A percentile compares a stretch with the other conserved stretches of the same genome.
Conservation (phyloP, 2,329 filamentous ascomycete species). For the Pseudodiploospora longispora region DNA sequence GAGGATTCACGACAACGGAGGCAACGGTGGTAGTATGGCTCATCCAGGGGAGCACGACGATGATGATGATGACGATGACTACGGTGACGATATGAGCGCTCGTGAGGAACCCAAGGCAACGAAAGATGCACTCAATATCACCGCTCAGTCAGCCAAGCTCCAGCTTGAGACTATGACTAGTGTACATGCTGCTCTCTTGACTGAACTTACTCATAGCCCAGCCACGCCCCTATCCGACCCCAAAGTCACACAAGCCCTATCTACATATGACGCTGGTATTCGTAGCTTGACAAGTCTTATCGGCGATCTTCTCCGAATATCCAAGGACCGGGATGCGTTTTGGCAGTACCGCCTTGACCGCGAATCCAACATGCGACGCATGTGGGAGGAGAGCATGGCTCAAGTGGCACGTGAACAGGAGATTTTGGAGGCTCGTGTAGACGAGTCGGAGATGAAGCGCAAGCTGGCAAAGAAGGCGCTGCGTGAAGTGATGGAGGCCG, state of each 20-base stretch:
- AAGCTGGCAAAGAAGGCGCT: slow-evolving; percentile 84
- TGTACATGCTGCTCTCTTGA: slow-evolving; percentile 73
- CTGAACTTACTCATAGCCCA: slow-evolving; percentile 59
- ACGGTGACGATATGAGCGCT: slow-evolving; percentile 64
- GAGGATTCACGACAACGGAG: slow-evolving; percentile 27
- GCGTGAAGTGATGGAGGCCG: slow-evolving; percentile 68
- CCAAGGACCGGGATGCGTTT: slow-evolving; percentile 86
- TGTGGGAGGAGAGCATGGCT: slow-evolving; percentile 99
- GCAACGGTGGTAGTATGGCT: slow-evolving; percentile 11
- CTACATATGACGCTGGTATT: slow-evolving; percentile 84
- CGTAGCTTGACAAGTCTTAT: slow-evolving; percentile 78
- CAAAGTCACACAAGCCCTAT: slow-evolving; percentile 65
- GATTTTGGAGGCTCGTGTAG: slow-evolving; percentile 76
- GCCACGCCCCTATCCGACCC: slow-evolving; percentile 66
- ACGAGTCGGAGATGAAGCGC: slow-evolving; percentile 83
- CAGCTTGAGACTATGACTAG: slow-evolving; percentile 86
- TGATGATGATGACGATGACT: slow-evolving; percentile 67
- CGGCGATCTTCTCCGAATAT: slow-evolving; percentile 82
- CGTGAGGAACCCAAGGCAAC: slow-evolving; percentile 64
- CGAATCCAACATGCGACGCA: slow-evolving; percentile 80
- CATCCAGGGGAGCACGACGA: slow-evolving; percentile 35
- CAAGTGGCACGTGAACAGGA: slow-evolving; percentile 93
- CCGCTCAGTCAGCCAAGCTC: slow-evolving; percentile 85
- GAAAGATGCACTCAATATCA: slow-evolving; percentile 95
- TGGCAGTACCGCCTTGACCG: slow-evolving; percentile 94